Base-by-base conservation (phyloP, 2,329 filamentous ascomycete species). In the Coleophoma crateriformis region DNA sequence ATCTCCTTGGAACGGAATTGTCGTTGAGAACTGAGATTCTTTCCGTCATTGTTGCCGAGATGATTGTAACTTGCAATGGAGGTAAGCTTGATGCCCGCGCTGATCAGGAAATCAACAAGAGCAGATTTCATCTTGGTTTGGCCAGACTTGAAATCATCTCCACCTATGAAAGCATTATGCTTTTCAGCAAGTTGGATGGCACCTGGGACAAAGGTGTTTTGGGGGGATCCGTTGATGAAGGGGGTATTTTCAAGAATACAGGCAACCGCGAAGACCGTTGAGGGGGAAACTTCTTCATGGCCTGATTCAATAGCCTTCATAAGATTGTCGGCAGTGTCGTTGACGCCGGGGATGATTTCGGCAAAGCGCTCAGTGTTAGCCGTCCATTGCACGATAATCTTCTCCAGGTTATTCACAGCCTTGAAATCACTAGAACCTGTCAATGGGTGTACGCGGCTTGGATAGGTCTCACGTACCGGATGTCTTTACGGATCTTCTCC, bases 81-180 rank as follows among this genome's bases (percentile, higher is more conserved):
- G 52, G 92, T 97, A 66, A 99, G 84, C 77, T 96, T 96, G 81
- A 99, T 97, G 68, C 94, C 94, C 44, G 94, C 94, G 68, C 85
- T 96, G 84, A 99, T 96, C 68, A 99, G 74, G 76, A 99, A 99
- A 73, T 99, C 94, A 42, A 97, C 94, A 32, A 99, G 83, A 17
- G 94, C 94, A 53, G 94, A 97, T 77, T 99, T 99, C 94, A 99
- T 99, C 84, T 99, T 99, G 68, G 94, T 99, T 79, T 99, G 94
- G 55, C 94, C 94, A 55, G 94, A 97, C 78, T 99, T 99, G 85
- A 99, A 99, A 75, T 99, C 94, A 64, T 99, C 94, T 58, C 94
- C 94, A 51, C 94, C 94, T 63, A 99, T 90, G 76, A 95, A 99
- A 54, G 91, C 84, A 50, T 81, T 79, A 71, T 95, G 84, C 71